Evolutionary conservation across 2,329 filamentous ascomycete genomes (phyloP).

Genomic region (Pseudocercospora fijiensis): DNA sequence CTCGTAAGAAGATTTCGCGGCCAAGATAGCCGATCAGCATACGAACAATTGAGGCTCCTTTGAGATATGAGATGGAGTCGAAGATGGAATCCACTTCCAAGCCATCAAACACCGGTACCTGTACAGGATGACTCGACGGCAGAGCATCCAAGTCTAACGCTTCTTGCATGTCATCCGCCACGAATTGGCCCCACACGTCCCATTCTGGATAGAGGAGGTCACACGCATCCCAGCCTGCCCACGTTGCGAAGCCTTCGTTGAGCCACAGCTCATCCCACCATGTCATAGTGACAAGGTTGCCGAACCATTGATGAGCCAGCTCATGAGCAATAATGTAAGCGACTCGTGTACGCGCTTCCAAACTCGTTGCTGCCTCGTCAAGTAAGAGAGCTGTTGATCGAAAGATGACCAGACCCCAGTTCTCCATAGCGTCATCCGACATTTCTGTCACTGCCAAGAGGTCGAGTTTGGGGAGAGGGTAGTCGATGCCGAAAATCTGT

Average conservation of each 20-base stretch:
- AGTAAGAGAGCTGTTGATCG: slow-evolving; percentile 89
- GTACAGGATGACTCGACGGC: slow-evolving; percentile 90
- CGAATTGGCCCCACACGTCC: slow-evolving; percentile 97
- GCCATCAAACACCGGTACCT: slow-evolving; percentile 89
- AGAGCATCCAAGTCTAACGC: slow-evolving; percentile 88
- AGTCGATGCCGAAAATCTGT: slow-evolving; percentile 81
- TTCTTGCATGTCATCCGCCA: slow-evolving; percentile 89
- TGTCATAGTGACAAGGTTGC: slow-evolving; percentile 93
- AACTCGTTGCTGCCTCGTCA: slow-evolving; percentile 86
- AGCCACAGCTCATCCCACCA: slow-evolving; percentile 79
- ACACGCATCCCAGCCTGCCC: slow-evolving; percentile 93
- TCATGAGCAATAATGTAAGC: slow-evolving; percentile 99
- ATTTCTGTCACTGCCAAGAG: slow-evolving; percentile 92
- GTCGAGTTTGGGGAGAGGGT: slow-evolving; percentile 88
- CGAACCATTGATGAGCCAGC: slow-evolving; percentile 94
- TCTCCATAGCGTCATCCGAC: slow-evolving; percentile 82
- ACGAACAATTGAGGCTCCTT: slow-evolving; percentile 92
- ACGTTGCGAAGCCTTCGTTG: slow-evolving; percentile 93
- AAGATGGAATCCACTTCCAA: slow-evolving; percentile 98
- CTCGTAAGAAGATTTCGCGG: slow-evolving; percentile 81
- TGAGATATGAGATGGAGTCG: slow-evolving; percentile 92
- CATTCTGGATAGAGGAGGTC: slow-evolving; percentile 93
- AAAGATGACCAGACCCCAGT: slow-evolving; percentile 96
- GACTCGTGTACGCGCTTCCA: slow-evolving; percentile 86
- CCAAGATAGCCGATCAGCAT: slow-evolving; percentile 93